Percentiles rank a stretch among this genome's conserved stretches.
Evolutionary conservation across 1,284 basidiomycete genomes (phyloP).

Genomic region (Anthracocystis walkeri): DNA sequence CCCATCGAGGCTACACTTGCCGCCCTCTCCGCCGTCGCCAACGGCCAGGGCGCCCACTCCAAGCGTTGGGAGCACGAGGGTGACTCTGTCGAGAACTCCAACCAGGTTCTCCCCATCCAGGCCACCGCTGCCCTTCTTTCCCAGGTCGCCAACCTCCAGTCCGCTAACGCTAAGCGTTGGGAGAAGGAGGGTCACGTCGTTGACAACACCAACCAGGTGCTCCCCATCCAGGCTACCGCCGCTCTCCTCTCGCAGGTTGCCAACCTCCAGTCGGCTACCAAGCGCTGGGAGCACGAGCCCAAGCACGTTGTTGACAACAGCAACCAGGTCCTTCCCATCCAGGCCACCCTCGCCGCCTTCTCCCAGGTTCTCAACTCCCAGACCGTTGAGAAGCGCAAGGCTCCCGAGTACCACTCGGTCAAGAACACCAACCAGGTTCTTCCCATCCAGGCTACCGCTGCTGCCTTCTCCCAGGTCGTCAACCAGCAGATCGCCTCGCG

Average conservation of each 20-base stretch:
- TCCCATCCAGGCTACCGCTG: conserved; percentile 23
- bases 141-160: conserved; percentile 15
- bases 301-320: conserved; percentile 26
- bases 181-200: neutral
- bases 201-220: conserved; percentile 22
- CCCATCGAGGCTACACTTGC: conserved; percentile 39
- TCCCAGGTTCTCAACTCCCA: conserved; percentile 39
- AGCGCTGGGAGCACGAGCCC: conserved; percentile 16
- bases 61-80: no score
- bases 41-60: conserved; percentile 11
- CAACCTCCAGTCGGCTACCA: conserved; percentile 23
- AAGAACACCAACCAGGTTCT: conserved; percentile 19
- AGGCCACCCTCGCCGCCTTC: conserved; percentile 41
- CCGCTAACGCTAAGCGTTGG: conserved; percentile 6
- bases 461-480: conserved; percentile 21
- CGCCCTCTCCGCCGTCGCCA: conserved; percentile 30
- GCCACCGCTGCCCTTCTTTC: conserved; percentile 22
- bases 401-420: conserved; percentile 1
- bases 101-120: conserved; percentile 29
- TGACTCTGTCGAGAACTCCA: neutral
- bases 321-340: conserved; percentile 34
- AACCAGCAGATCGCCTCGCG: conserved; percentile 27
- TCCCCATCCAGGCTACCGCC: conserved; percentile 25
- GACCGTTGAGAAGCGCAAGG: conserved; percentile 15
- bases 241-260: conserved; percentile 27